Conservation (phyloP, 805 yeast species). For the Brettanomyces sp. region DNA sequence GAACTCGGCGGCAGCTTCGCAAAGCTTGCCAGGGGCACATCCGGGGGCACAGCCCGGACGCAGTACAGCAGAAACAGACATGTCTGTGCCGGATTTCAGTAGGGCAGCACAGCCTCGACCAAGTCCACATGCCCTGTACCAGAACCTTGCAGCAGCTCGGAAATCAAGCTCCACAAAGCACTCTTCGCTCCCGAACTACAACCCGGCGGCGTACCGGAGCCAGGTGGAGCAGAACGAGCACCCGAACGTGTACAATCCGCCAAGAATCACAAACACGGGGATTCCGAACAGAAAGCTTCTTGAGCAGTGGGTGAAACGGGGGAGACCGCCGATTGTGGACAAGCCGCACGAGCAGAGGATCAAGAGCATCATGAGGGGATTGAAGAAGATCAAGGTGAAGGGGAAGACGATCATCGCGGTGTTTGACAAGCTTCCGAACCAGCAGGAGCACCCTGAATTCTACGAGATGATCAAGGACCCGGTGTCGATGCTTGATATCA, state of each 20-base stretch:
- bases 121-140: not conserved
- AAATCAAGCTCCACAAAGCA: not conserved
- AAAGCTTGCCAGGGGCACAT: no score
- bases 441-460: constrained; percentile 43
- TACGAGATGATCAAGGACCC: constrained; percentile 48
- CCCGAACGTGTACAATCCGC: constrained; percentile 20
- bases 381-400: constrained; percentile 62
- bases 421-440: constrained; percentile 80
- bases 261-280: constrained; percentile 13
- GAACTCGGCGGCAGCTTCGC: no score
- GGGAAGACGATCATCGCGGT: constrained; percentile 35
- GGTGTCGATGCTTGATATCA: constrained; percentile 61
- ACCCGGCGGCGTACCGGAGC: constrained; percentile 20
- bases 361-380: constrained; percentile 71
- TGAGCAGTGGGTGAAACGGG: constrained; percentile 57
- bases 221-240: constrained; percentile 19
- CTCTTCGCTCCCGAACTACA: constrained; percentile 9
- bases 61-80: not conserved
- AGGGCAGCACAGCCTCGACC: not conserved
- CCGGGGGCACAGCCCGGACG: no score
- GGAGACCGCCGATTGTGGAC: constrained; percentile 86
- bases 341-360: constrained; percentile 88
- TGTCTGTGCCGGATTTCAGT: constrained; percentile 1
- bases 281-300: constrained; percentile 17
- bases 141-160: not conserved